phyloP scores from a whole-genome alignment of 371 early-diverging fungal genomes.

The Caulochytrium protostelioides region DNA sequence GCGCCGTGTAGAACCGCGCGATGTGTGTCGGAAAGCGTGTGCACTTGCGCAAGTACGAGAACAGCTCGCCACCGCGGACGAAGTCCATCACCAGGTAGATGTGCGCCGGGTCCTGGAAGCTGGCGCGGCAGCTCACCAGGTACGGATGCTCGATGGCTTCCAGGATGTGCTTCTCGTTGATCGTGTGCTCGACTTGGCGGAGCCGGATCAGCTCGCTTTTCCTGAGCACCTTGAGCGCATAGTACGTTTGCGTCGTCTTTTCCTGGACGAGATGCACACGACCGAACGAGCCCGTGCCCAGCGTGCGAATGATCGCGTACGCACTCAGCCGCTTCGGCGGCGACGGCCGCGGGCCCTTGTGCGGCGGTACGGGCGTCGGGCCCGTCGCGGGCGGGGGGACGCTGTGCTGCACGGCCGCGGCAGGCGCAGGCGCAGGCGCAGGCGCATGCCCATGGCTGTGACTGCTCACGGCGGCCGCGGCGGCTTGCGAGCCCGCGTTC shows the following conservation, averaged over 20 bases:
- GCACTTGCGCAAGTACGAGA: slow-evolving; percentile 75
- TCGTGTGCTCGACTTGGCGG: slow-evolving; percentile 90
- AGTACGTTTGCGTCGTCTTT: slow-evolving; percentile 37
- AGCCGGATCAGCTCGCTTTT: slow-evolving; percentile 75
- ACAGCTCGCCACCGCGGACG: slow-evolving; percentile 45
- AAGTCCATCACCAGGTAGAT: slow-evolving; percentile 93
- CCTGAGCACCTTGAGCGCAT: slow-evolving; percentile 84
- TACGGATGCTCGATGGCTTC: slow-evolving; percentile 74
- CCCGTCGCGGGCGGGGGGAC: too few species aligned
- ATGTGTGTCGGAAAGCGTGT: slow-evolving; percentile 31
- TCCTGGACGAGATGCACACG: slow-evolving; percentile 62
- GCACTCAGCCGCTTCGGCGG: too few species aligned
- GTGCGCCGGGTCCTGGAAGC: slow-evolving; percentile 72
- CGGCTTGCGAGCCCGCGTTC: too few species aligned
- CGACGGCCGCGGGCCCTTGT: too few species aligned
- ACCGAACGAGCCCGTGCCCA: slow-evolving; percentile 80
- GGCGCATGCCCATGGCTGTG: too few species aligned
- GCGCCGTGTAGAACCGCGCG: slow-evolving; percentile 6
- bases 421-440: too few species aligned
- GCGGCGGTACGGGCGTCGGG: too few species aligned
- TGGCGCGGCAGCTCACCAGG: slow-evolving; percentile 38
- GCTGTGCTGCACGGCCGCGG: too few species aligned
- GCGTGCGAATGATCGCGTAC: too few species aligned
- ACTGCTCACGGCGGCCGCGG: too few species aligned
- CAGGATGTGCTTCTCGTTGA: slow-evolving; percentile 83